phyloP scores from a whole-genome alignment of 768 basidiomycete genomes.

The Porpolomopsis calyptriformis region DNA sequence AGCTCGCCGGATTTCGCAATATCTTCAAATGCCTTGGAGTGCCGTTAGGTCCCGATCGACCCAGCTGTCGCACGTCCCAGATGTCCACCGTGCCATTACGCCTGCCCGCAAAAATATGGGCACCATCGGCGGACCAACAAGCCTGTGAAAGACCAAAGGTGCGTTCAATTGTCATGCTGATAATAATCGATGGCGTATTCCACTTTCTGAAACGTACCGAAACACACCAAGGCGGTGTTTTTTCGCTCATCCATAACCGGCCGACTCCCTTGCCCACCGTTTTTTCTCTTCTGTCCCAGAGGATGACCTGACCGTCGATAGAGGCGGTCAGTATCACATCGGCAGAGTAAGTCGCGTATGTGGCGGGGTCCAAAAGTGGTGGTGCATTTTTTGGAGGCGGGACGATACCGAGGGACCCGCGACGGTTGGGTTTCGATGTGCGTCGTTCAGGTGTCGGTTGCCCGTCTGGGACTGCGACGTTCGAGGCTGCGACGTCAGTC shows the following conservation, averaged over 20 bases:
- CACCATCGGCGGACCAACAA: constrained; percentile 86
- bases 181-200: neutral
- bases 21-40: constrained; percentile 76
- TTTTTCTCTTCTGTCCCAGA: constrained; percentile 80
- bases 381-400: constrained; percentile 67
- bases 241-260: constrained; percentile 80
- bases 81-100: constrained; percentile 86
- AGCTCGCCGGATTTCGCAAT: constrained; percentile 76
- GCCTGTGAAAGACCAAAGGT: constrained; percentile 47
- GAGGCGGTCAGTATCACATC: constrained; percentile 82
- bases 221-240: constrained; percentile 92
- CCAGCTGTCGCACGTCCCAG: constrained; percentile 86
- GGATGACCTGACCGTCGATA: constrained; percentile 83
- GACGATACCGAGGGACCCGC: constrained; percentile 25
- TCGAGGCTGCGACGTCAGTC: constrained; percentile 9
- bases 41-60: constrained; percentile 44
- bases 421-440: constrained; percentile 13
- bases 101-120: constrained; percentile 82
- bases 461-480: neutral
- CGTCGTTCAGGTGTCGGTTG: constrained; percentile 9
- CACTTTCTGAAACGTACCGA: constrained; percentile 51
- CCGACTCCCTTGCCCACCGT: constrained; percentile 63
- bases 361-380: constrained; percentile 52
- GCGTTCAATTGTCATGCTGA: neutral
- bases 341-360: constrained; percentile 58